These are phyloP conservation scores for Macrotyloma uniflorum DNA, from an alignment of 306 rosid genomes.

Conservation along the genomic window DNA sequence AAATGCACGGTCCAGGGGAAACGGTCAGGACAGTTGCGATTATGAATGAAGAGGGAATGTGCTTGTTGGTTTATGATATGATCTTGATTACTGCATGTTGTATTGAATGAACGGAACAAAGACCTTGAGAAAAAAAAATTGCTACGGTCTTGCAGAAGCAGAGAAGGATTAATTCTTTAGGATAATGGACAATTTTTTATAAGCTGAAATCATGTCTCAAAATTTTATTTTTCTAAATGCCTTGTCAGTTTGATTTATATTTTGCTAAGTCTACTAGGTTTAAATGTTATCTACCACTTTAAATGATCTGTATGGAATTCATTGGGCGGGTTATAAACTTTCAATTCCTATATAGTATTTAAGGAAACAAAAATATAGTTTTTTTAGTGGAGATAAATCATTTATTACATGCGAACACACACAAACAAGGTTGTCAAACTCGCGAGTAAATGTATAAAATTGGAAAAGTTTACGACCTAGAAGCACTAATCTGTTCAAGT, in stretches of 20 bases:
- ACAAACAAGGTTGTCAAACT: not conserved
- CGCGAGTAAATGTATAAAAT: not conserved
- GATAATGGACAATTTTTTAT: not conserved
- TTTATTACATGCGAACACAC: not conserved
- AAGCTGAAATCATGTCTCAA: constrained; percentile 1
- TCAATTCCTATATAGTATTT: not conserved
- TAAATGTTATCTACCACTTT: not conserved
- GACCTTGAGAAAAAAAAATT: not conserved
- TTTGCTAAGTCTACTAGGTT: not conserved
- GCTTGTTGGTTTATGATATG: constrained; percentile 11
- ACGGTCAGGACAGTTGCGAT: not conserved
- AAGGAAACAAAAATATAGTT: not conserved
- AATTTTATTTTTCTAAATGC: constrained; percentile 3
- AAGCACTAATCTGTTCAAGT: not conserved
- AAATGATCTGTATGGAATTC: constrained; percentile 6
- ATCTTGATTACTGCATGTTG: not conserved
- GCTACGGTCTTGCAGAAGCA: constrained; percentile 4
- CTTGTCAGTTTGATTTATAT: constrained; percentile 2
- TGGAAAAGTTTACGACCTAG: not conserved
- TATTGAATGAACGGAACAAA: not conserved
- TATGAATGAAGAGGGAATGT: not conserved
- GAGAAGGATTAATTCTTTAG: constrained; percentile 11
- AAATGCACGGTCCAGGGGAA: not conserved
- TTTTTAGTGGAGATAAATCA: not conserved
- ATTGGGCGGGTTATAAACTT: constrained; percentile 2